Conservation (phyloP, 768 basidiomycete genomes). For the Lentinula detonsa region DNA sequence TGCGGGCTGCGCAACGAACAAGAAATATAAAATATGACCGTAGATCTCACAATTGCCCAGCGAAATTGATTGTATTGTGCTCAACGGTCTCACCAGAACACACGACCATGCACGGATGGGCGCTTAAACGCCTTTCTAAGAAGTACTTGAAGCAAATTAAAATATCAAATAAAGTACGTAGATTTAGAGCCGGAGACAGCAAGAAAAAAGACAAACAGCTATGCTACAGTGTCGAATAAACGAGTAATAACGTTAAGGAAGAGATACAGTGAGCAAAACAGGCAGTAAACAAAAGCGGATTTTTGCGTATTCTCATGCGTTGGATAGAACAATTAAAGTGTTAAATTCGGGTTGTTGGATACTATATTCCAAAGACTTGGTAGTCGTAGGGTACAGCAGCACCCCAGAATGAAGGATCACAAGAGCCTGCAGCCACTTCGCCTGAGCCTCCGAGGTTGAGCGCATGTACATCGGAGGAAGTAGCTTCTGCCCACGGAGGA, state of each 20-base stretch:
- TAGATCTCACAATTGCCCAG: too few species aligned
- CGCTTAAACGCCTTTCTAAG: too few species aligned
- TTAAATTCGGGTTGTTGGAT: too few species aligned
- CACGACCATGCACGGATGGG: too few species aligned
- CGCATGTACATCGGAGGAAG: constrained; percentile 45
- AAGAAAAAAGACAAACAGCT: not conserved
- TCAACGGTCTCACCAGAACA: too few species aligned
- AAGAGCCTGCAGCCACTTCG: constrained; percentile 48
- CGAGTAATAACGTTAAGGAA: not conserved
- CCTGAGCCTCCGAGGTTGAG: constrained; percentile 57
- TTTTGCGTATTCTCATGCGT: too few species aligned
- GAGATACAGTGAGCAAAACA: not conserved
- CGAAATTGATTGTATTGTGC: too few species aligned
- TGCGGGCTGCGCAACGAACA: too few species aligned
- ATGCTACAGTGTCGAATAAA: not conserved
- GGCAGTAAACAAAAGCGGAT: not conserved
- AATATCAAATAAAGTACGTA: not conserved
- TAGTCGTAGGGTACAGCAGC: constrained; percentile 60
- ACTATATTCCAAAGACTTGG: constrained; percentile 27
- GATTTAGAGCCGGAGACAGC: not conserved
- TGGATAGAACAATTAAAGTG: too few species aligned
- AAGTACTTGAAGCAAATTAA: not conserved
- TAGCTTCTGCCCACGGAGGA: constrained; percentile 49
- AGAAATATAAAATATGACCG: too few species aligned
- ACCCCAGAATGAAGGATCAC: constrained; percentile 67